Evolutionary conservation across 352 stramenopile species (phyloP).

Genomic region (Phytophthora citricola): DNA sequence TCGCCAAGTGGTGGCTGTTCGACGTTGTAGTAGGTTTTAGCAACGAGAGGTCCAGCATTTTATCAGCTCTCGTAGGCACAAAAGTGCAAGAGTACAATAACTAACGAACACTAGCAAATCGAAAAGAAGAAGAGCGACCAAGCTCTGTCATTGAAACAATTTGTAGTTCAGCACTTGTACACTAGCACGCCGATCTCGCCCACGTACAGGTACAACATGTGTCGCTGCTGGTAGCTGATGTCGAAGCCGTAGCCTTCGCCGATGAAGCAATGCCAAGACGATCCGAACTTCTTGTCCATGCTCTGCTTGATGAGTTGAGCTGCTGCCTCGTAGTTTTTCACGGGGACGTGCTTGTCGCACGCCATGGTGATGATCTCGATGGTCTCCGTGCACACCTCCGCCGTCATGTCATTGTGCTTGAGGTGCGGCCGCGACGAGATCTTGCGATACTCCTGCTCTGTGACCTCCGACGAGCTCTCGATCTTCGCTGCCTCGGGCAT

Average conservation of each 20-base stretch:
- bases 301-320: constrained; percentile 95
- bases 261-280: constrained; percentile 96
- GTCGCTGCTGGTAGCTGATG: constrained; percentile 95
- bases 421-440: constrained; percentile 84
- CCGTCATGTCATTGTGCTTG: constrained; percentile 92
- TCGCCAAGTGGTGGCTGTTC: constrained; percentile 11
- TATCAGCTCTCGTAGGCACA: constrained; percentile 27
- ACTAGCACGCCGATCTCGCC: constrained; percentile 94
- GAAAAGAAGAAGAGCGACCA: constrained; percentile 13
- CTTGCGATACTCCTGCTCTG: constrained; percentile 84
- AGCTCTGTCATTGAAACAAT: constrained; percentile 18
- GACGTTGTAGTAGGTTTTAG: constrained; percentile 24
- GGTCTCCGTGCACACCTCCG: constrained; percentile 94
- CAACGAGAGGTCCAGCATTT: constrained; percentile 11
- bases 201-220: constrained; percentile 96
- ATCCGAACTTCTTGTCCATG: constrained; percentile 98
- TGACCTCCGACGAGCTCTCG: constrained; percentile 56
- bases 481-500: constrained; percentile 69
- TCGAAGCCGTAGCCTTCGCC: constrained; percentile 97
- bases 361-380: constrained; percentile 97
- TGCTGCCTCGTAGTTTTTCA: constrained; percentile 95
- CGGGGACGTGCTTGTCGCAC: constrained; percentile 94
- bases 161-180: constrained; percentile 92
- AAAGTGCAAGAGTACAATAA: constrained; percentile 37
- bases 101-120: constrained; percentile 16